These are phyloP conservation scores for Fraxinus velutina DNA, from an alignment of 305 asterid species.

Conservation along the genomic window DNA sequence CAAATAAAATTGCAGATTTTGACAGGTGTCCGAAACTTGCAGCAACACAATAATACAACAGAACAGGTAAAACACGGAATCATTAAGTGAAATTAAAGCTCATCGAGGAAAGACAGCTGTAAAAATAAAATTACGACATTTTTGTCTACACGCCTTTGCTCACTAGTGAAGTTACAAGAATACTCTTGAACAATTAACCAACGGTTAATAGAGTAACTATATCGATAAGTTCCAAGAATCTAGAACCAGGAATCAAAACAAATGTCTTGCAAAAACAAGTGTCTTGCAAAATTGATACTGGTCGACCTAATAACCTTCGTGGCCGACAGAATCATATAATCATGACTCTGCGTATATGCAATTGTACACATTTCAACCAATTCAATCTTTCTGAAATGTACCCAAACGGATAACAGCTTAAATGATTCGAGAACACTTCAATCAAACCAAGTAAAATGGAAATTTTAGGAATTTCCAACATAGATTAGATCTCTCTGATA, in stretches of 20 bases:
- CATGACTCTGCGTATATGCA: not conserved
- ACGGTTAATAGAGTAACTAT: slow-evolving; percentile 17
- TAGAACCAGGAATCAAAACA: slow-evolving; percentile 10
- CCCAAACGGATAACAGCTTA: not conserved
- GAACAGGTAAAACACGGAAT: not conserved
- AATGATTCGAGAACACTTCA: not conserved
- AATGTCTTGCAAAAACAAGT: slow-evolving; percentile 14
- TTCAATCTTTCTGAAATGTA: slow-evolving; percentile 3
- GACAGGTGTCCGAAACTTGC: not conserved
- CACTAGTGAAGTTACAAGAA: not conserved
- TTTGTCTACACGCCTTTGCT: not conserved
- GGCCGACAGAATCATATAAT: not conserved
- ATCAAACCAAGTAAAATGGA: slow-evolving; percentile 15
- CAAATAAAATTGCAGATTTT: not conserved
- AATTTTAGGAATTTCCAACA: not conserved
- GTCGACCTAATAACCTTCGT: not conserved
- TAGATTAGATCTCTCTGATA: not conserved
- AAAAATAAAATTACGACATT: not conserved
- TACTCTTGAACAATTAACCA: not conserved
- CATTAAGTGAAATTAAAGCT: not conserved
- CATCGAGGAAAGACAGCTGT: slow-evolving; percentile 8
- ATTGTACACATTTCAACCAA: not conserved
- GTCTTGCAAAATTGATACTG: not conserved
- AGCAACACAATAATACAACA: not conserved
- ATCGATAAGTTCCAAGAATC: not conserved